Conservation (phyloP, 23 red algal species). For the Pyropia yezoensis region DNA sequence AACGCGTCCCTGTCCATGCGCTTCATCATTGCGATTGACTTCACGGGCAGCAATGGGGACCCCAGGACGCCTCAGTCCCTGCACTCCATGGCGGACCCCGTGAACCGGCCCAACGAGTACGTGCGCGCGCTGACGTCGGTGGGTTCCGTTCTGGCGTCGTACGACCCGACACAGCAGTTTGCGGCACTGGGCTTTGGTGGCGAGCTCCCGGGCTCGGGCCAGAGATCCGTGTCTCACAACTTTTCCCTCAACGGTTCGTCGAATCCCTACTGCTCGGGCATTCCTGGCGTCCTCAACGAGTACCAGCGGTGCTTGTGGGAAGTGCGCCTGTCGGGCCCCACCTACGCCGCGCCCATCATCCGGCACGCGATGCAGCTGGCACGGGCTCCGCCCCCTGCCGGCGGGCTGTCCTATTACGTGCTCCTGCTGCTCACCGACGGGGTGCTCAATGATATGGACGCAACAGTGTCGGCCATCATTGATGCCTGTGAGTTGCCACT, state of each 20-base stretch:
- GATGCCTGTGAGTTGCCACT: constrained; percentile 37
- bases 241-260: constrained; percentile 23
- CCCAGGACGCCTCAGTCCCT: constrained; percentile 30
- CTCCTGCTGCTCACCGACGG: constrained; percentile 75
- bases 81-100: constrained; percentile 56
- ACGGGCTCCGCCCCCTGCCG: not conserved
- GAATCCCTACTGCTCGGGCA: constrained; percentile 20
- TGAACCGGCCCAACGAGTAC: constrained; percentile 21
- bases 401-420: constrained; percentile 7
- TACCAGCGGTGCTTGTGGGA: constrained; percentile 6
- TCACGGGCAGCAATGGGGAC: constrained; percentile 57
- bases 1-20: not conserved
- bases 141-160: constrained; percentile 6
- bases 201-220: constrained; percentile 3
- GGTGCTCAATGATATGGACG: constrained; percentile 49
- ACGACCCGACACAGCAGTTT: constrained; percentile 11
- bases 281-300: constrained; percentile 20
- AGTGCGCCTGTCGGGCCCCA: constrained; percentile 4
- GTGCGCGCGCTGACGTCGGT: constrained; percentile 21
- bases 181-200: constrained; percentile 50
- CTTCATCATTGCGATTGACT: constrained; percentile 53
- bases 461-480: constrained; percentile 46
- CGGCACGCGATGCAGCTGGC: constrained; percentile 4
- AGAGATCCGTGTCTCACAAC: constrained; percentile 7
- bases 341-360: constrained; percentile 6